Conservation (phyloP, 805 yeast species). For the Cyberlindnera japonica region DNA sequence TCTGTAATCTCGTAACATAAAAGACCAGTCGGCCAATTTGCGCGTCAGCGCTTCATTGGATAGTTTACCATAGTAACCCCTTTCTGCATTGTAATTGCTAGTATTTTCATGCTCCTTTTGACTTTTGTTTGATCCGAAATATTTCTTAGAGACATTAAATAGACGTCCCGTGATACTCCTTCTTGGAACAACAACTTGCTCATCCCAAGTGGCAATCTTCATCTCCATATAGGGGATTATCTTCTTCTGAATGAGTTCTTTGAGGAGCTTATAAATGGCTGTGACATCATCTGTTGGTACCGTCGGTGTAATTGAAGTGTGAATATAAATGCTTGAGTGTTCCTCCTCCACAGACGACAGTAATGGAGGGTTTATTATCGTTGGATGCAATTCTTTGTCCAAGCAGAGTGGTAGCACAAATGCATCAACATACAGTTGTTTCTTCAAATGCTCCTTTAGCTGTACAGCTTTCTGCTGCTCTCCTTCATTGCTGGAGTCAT, state of each 20-base stretch:
- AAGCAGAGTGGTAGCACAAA: conserved; percentile 19
- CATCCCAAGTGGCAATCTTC: conserved; percentile 81
- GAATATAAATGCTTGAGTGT: conserved; percentile 22
- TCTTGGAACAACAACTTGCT: conserved; percentile 70
- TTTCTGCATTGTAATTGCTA: conserved; percentile 44
- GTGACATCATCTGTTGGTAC: conserved; percentile 16
- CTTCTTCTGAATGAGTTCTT: conserved; percentile 35
- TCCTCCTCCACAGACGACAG: conserved; percentile 47
- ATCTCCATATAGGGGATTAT: conserved; percentile 80
- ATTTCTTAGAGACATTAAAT: conserved; percentile 61
- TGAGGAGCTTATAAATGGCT: conserved; percentile 20
- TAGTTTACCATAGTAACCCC: conserved; percentile 56
- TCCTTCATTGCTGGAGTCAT: conserved; percentile 42
- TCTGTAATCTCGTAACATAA: conserved; percentile 86
- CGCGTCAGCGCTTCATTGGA: conserved; percentile 73
- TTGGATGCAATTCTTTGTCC: conserved; percentile 12
- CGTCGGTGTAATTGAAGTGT: conserved; percentile 9
- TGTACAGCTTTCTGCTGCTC: conserved; percentile 41
- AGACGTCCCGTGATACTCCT: conserved; percentile 72
- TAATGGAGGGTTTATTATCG: conserved; percentile 29
- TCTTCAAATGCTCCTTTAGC: conserved; percentile 33
- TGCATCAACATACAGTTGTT: conserved; percentile 35
- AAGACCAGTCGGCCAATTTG: conserved; percentile 87
- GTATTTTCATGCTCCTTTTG: conserved; percentile 23
- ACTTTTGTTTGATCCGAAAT: conserved; percentile 34